Evolutionary conservation across 306 rosid species (phyloP).

Genomic region (Crotalaria pallida): DNA sequence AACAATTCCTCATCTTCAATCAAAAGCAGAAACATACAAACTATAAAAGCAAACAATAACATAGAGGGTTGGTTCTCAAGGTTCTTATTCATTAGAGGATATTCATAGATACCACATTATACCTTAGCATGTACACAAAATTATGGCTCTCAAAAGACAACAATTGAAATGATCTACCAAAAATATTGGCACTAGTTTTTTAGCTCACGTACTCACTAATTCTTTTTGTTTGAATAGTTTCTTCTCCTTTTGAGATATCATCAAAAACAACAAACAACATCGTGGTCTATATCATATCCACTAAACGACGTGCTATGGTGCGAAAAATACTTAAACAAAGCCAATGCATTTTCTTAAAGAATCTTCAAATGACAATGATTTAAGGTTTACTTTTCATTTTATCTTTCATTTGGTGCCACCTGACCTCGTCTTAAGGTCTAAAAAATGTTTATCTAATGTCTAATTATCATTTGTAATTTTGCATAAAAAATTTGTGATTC

Average conservation of each 20-base stretch:
- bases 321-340: background rate
- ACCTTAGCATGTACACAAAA: background rate
- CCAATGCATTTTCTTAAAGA: background rate
- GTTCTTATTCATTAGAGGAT: constrained; percentile 4
- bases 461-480: background rate
- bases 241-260: background rate
- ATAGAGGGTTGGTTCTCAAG: constrained; percentile 1
- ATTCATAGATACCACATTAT: background rate
- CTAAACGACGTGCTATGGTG: background rate
- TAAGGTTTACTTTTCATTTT: background rate
- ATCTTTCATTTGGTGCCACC: background rate
- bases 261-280: background rate
- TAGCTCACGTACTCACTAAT: background rate
- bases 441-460: background rate
- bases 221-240: background rate
- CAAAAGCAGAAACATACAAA: constrained; percentile 13
- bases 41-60: background rate
- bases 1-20: constrained; percentile 2
- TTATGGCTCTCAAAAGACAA: background rate
- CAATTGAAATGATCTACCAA: background rate
- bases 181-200: background rate
- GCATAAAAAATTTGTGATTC: background rate
- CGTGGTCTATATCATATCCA: background rate
- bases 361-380: constrained; percentile 8
- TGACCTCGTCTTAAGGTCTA: background rate